Base-by-base conservation (phyloP, 2,329 filamentous ascomycete species). In the Stagonosporopsis tanaceti region DNA sequence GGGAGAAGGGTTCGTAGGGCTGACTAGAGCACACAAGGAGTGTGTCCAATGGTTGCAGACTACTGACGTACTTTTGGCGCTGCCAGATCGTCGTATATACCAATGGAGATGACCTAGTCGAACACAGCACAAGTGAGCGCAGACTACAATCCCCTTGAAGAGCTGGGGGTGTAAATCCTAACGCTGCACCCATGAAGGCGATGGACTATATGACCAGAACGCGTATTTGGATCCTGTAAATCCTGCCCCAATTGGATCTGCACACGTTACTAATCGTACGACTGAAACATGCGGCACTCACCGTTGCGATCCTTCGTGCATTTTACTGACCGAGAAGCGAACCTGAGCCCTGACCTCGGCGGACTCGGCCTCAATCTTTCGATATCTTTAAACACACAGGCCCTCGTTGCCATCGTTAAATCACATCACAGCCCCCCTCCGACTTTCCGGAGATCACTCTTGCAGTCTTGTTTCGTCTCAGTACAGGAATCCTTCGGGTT, bases 321-420 rank as follows among this genome's bases (percentile, higher is more conserved):
- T 42, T 25, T 24, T 22, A 15, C 27, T 48, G 47, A 42, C 48
- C 54, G 48, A 57, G 48, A 53, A 40, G 39, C 44, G 11, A 17
- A 42, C 25, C 25, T 50, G 41, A 40, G 20, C 48, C 44, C 42
- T 57, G 37, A 40, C 3, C 35, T 57, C 48, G 54, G 54, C 54
- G 44, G 34, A 48, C 44, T 57, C 54, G 54, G 54, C 54, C 48
- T 57, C 48, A 44, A 38, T 25, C 38, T 25, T 38, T 25, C 27
- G 20, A 22, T 6, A 14, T 38, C 20, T 53, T 53, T 53, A 50
- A 53, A 57, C 32, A 1, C 20, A 17, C 30, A 17, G 24, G 28
- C 25, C 42, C 42, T 27, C 34, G 34, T 45, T 20, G 2, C 4
- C 44, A 20, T 40, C 22, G 12, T 28, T 17, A 40, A 3, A 24